A percentile compares a stretch with the other conserved stretches of the same genome.
These are phyloP conservation scores for Leishmania gerbilli DNA, from an alignment of 208 protist genomes.

Conservation along the genomic window DNA sequence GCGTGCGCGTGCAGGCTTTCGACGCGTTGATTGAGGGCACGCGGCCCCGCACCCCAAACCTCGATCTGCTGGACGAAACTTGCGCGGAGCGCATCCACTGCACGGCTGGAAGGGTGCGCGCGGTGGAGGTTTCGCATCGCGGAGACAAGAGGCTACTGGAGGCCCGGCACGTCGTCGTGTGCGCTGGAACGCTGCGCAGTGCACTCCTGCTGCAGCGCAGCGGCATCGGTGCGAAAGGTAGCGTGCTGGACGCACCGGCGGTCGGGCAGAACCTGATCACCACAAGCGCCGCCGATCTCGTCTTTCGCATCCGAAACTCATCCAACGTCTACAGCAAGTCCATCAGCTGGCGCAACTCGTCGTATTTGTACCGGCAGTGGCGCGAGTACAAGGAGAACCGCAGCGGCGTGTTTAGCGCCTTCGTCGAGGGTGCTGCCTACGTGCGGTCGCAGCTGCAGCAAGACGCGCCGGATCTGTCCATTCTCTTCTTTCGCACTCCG, in stretches of 20 bases:
- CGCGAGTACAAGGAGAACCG: slow-evolving; percentile 71
- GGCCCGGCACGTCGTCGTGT: slow-evolving; percentile 41
- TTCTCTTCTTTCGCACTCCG: slow-evolving; percentile 66
- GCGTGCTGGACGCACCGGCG: slow-evolving; percentile 38
- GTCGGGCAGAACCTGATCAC: slow-evolving; percentile 76
- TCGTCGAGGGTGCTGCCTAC: slow-evolving; percentile 60
- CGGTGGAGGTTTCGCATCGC: slow-evolving; percentile 23
- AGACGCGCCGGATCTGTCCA: slow-evolving; percentile 45
- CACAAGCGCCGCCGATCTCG: slow-evolving; percentile 40
- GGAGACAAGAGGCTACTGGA: slow-evolving; percentile 7
- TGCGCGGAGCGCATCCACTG: slow-evolving; percentile 41
- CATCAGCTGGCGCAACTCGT: slow-evolving; percentile 57
- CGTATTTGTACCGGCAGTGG: slow-evolving; percentile 65
- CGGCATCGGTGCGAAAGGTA: slow-evolving; percentile 46
- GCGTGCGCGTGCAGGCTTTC: slow-evolving; percentile 55
- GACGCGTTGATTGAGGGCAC: slow-evolving; percentile 40
- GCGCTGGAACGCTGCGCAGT: slow-evolving; percentile 53
- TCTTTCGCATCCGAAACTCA: slow-evolving; percentile 43
- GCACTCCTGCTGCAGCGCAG: slow-evolving; percentile 67
- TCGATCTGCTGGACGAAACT: slow-evolving; percentile 39
- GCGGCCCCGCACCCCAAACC: slow-evolving; percentile 37
- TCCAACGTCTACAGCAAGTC: slow-evolving; percentile 56
- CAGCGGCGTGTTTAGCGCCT: slow-evolving; percentile 60
- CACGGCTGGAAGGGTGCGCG: slow-evolving; percentile 18
- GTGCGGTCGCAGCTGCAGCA: slow-evolving; percentile 45